phyloP scores from a whole-genome alignment of 768 basidiomycete genomes.

The Leccinum uliginosum region DNA sequence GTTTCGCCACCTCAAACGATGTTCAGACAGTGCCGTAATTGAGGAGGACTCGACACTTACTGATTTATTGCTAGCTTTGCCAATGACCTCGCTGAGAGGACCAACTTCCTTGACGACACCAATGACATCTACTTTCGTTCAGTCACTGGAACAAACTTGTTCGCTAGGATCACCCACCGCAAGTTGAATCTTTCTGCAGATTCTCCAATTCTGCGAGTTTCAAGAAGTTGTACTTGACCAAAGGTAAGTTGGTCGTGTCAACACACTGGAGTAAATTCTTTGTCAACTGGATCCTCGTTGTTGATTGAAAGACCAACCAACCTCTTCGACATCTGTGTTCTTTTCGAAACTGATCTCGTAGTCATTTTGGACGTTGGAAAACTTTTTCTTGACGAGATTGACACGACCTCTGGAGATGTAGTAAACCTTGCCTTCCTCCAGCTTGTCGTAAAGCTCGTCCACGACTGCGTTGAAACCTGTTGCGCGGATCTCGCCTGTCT shows the following conservation, averaged over 20 bases:
- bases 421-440: constrained; percentile 92
- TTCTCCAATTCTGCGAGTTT: constrained; percentile 57
- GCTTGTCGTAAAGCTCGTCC: constrained; percentile 75
- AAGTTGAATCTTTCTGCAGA: constrained; percentile 72
- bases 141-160: neutral
- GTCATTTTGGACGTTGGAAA: constrained; percentile 83
- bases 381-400: constrained; percentile 96
- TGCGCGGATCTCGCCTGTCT: constrained; percentile 85
- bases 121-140: constrained; percentile 64
- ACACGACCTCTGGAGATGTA: constrained; percentile 87
- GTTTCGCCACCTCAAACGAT: constrained; percentile 66
- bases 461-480: constrained; percentile 88
- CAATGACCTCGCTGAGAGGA: constrained; percentile 63
- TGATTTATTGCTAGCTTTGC: constrained; percentile 62
- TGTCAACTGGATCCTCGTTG: constrained; percentile 1
- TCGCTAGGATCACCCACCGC: constrained; percentile 50
- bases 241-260: constrained; percentile 72
- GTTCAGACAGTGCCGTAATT: neutral
- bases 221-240: constrained; percentile 81
- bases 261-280: constrained; percentile 52
- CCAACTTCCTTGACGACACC: constrained; percentile 79
- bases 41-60: constrained; percentile 31
- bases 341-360: constrained; percentile 89
- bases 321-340: constrained; percentile 82
- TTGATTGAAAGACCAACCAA: constrained; percentile 42